Evolutionary conservation across 306 rosid genomes (phyloP).

Genomic region (Corylus heterophylla): DNA sequence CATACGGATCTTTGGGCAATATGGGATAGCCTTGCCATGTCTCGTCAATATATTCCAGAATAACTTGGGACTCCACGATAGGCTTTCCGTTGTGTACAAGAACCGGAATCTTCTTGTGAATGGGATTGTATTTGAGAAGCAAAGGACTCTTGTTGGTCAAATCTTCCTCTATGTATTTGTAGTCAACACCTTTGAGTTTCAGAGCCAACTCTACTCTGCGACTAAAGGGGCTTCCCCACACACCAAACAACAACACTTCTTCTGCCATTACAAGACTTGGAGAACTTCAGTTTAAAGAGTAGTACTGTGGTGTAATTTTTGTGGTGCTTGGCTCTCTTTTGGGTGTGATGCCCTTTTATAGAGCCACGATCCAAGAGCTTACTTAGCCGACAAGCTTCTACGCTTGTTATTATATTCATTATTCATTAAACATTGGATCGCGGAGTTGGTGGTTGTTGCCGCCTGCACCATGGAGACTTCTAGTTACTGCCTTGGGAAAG

Average conservation of each 20-base stretch:
- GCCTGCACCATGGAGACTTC: no score
- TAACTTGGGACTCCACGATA: conserved; percentile 10
- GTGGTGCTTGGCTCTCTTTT: no score
- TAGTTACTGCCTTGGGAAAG: no score
- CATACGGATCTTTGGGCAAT: conserved; percentile 31
- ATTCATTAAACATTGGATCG: no score
- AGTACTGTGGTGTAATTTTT: no score
- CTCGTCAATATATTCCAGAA: conserved; percentile 25
- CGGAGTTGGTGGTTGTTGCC: no score
- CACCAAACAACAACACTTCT: conserved; percentile 19
- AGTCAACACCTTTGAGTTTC: conserved; percentile 36
- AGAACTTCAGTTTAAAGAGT: background rate
- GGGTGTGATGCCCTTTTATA: no score
- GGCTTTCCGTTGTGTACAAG: conserved; percentile 37
- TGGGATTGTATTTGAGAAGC: conserved; percentile 39
- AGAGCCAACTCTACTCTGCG: conserved; percentile 35
- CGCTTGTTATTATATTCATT: no score
- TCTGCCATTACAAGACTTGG: background rate
- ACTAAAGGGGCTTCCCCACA: conserved; percentile 30
- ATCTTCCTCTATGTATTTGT: conserved; percentile 35
- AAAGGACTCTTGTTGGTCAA: conserved; percentile 27
- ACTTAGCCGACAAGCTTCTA: no score
- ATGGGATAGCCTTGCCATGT: conserved; percentile 15
- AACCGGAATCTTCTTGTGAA: conserved; percentile 37
- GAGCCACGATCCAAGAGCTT: no score